These are phyloP conservation scores for Pulveroboletus ravenelii DNA, from an alignment of 768 basidiomycete species.

Conservation along the genomic window DNA sequence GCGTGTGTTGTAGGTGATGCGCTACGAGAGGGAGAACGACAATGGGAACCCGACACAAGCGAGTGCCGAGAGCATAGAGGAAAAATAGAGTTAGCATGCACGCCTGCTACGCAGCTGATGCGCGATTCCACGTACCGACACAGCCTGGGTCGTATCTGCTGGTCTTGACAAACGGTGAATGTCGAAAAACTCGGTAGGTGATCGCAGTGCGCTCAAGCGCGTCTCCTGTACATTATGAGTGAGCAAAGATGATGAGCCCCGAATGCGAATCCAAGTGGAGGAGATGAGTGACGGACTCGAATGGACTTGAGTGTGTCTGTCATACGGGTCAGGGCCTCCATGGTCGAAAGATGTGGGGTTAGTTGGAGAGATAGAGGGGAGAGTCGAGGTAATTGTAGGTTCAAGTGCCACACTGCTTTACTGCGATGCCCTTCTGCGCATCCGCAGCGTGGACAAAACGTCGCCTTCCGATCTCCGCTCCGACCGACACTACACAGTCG, in stretches of 20 bases:
- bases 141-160: conserved; percentile 74
- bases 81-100: background rate
- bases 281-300: conserved; percentile 45
- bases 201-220: conserved; percentile 67
- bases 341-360: conserved; percentile 24
- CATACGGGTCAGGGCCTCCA: conserved; percentile 66
- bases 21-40: conserved; percentile 37
- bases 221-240: conserved; percentile 54
- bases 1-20: conserved; percentile 92
- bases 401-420: background rate
- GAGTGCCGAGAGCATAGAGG: no score
- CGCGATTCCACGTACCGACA: conserved; percentile 48
- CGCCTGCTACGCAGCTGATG: background rate
- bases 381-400: no score
- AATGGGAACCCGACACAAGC: no score
- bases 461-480: no score
- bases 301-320: conserved; percentile 65
- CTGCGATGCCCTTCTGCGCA: background rate
- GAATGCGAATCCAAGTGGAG: background rate
- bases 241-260: background rate
- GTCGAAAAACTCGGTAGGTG: conserved; percentile 79
- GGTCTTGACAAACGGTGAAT: conserved; percentile 78
- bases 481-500: no score
- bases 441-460: no score
- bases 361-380: background rate